These are phyloP conservation scores for Eutypella sp. DNA, from an alignment of 2,329 filamentous ascomycete species.

Conservation along the genomic window DNA sequence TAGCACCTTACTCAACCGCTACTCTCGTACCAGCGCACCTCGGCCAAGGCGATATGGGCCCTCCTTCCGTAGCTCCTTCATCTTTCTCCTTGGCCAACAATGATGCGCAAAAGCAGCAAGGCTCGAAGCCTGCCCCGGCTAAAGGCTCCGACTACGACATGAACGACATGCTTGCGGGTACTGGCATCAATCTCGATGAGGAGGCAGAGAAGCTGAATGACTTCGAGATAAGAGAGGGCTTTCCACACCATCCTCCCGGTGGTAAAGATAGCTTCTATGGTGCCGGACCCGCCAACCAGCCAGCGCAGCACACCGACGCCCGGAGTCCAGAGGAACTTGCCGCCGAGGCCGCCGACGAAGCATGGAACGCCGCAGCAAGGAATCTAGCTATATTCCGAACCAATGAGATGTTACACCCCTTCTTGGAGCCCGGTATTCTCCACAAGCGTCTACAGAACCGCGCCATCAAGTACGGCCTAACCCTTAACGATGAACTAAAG, in stretches of 20 bases:
- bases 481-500: conserved; percentile 52
- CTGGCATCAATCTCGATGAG: conserved; percentile 80
- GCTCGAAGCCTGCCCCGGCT: conserved; percentile 55
- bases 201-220: conserved; percentile 79
- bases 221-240: conserved; percentile 50
- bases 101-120: conserved; percentile 47
- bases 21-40: conserved; percentile 21
- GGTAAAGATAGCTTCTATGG: conserved; percentile 57
- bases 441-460: conserved; percentile 56
- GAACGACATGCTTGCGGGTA: conserved; percentile 77
- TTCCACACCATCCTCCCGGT: conserved; percentile 50
- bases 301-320: conserved; percentile 40
- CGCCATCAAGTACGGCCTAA: conserved; percentile 52
- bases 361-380: conserved; percentile 62
- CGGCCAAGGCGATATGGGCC: conserved; percentile 28
- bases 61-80: conserved; percentile 19
- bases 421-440: conserved; percentile 60
- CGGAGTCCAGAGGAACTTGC: conserved; percentile 59
- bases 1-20: conserved; percentile 21
- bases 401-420: conserved; percentile 69
- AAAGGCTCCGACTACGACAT: conserved; percentile 67
- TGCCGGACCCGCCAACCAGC: conserved; percentile 61
- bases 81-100: conserved; percentile 17
- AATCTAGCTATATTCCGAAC: conserved; percentile 55
- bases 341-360: conserved; percentile 59